Conservation (phyloP, 768 basidiomycete species). For the Pleurotus sapidus region DNA sequence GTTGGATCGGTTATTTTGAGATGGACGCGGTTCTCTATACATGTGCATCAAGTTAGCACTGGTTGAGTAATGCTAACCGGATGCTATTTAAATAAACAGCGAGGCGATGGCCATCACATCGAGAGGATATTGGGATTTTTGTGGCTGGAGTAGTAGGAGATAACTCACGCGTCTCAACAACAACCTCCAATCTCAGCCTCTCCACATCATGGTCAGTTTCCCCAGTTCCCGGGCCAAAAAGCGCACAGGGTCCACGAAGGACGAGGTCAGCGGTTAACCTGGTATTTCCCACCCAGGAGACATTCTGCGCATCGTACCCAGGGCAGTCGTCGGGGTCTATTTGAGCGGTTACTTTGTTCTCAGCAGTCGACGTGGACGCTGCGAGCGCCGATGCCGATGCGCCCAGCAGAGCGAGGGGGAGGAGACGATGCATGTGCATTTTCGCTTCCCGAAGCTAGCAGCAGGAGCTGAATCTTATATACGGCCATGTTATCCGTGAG, state of each 20-base stretch:
- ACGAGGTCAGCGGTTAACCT: slow-evolving; percentile 47
- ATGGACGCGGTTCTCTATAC: slow-evolving; percentile 53
- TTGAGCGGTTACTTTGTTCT: slow-evolving; percentile 11
- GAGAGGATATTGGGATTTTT: not conserved
- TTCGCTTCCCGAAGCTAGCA: too few relatives aligned
- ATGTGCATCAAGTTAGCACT: not conserved
- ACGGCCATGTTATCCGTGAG: too few relatives aligned
- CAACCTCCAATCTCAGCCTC: slow-evolving; percentile 45
- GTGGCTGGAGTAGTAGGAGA: not conserved
- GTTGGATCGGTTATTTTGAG: slow-evolving; percentile 58
- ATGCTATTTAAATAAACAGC: too few relatives aligned
- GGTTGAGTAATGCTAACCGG: not conserved
- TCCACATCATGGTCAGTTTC: slow-evolving; percentile 43
- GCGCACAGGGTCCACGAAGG: slow-evolving; percentile 25
- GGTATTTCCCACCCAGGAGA: slow-evolving; percentile 31
- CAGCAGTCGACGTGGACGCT: too few relatives aligned
- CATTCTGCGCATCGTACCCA: slow-evolving; percentile 52
- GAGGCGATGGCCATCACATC: too few relatives aligned
- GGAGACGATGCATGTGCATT: too few relatives aligned
- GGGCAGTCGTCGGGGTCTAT: slow-evolving; percentile 53
- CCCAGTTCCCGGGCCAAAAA: slow-evolving; percentile 53
- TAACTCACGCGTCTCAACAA: slow-evolving; percentile 54
- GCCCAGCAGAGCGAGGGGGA: too few relatives aligned
- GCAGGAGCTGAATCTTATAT: too few relatives aligned
- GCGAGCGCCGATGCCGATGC: too few relatives aligned